phyloP scores from a whole-genome alignment of 176 grass and related monocot genomes.

The Guadua angustifolia region DNA sequence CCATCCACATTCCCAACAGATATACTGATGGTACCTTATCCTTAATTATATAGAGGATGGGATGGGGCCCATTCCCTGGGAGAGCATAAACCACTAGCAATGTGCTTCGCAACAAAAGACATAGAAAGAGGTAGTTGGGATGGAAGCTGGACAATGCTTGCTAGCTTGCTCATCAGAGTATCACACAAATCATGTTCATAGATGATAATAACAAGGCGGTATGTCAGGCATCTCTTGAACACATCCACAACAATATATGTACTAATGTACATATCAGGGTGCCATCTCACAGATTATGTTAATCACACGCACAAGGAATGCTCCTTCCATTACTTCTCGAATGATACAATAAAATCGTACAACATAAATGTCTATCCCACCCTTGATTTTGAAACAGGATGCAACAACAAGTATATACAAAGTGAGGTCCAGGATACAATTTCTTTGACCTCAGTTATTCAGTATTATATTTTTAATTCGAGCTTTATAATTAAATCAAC shows the following conservation, averaged over 20 bases:
- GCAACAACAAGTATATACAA: neutral
- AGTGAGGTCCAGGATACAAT: neutral
- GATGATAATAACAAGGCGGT: neutral
- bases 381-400: neutral
- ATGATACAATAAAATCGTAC: neutral
- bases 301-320: neutral
- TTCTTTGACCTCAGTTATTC: neutral
- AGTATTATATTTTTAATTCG: neutral
- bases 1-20: neutral
- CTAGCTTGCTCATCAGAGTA: neutral
- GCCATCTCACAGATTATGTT: neutral
- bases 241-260: neutral
- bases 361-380: neutral
- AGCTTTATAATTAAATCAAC: conserved; percentile 23
- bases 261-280: neutral
- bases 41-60: neutral
- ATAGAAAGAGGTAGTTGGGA: neutral
- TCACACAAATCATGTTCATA: neutral
- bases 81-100: neutral
- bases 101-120: neutral
- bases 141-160: neutral
- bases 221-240: too few relatives aligned
- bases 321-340: neutral
- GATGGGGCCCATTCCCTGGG: neutral
- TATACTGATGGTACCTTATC: neutral